A percentile compares a stretch with the other conserved stretches of the same genome.
phyloP scores from a whole-genome alignment of 495 filamentous ascomycete species.

The Durotheca rogersii region DNA sequence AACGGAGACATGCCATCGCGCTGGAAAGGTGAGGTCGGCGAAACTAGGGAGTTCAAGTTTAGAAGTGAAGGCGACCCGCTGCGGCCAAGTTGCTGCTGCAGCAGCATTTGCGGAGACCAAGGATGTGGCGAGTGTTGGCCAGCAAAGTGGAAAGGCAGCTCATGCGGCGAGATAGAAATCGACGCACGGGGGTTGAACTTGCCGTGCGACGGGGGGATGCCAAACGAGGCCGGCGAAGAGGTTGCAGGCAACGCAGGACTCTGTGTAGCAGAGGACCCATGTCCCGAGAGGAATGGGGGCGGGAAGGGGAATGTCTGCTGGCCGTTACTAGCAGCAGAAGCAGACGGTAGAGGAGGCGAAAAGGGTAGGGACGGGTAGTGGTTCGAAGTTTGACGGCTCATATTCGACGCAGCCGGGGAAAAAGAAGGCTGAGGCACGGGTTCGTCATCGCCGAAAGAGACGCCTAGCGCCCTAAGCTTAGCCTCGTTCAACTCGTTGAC shows the following conservation, averaged over 20 bases:
- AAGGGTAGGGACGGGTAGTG: constrained; percentile 66
- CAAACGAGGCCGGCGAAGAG: constrained; percentile 59
- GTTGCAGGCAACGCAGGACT: constrained; percentile 56
- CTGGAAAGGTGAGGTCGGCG: constrained; percentile 53
- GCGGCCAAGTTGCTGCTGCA: constrained; percentile 53
- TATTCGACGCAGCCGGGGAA: constrained; percentile 48
- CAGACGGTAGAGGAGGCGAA: constrained; percentile 70
- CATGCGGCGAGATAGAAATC: constrained; percentile 47
- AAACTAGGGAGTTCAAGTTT: constrained; percentile 50
- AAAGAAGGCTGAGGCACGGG: constrained; percentile 53
- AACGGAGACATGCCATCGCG: constrained; percentile 48
- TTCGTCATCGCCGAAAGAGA: constrained; percentile 73
- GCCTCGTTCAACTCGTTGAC: constrained; percentile 79
- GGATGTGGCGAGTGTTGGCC: constrained; percentile 46
- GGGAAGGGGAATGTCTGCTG: constrained; percentile 61
- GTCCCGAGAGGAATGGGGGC: constrained; percentile 53
- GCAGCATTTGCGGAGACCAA: constrained; percentile 57
- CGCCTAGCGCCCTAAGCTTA: constrained; percentile 86
- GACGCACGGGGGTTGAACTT: constrained; percentile 58
- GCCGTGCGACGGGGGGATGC: constrained; percentile 43
- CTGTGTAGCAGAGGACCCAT: constrained; percentile 54
- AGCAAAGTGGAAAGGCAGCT: constrained; percentile 47
- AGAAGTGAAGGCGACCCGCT: constrained; percentile 59
- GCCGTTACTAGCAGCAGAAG: constrained; percentile 62
- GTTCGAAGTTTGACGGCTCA: constrained; percentile 61